Percentiles rank a stretch among this genome's conserved stretches.
These are phyloP conservation scores for Cicer yamashitae DNA, from an alignment of 306 rosid genomes.

Conservation along the genomic window DNA sequence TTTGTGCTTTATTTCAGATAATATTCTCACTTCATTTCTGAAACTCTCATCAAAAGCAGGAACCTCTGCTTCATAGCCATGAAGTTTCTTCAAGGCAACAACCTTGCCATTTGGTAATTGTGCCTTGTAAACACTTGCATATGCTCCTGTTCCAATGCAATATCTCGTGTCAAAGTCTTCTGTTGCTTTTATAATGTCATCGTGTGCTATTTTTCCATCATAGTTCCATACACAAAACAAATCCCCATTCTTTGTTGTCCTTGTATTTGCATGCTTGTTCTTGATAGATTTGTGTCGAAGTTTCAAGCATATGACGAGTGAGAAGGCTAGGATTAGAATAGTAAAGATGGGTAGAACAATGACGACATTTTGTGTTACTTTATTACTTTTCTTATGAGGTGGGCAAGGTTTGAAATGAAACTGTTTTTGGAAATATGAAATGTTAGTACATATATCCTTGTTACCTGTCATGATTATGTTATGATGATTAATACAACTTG, in stretches of 20 bases:
- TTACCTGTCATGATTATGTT: not conserved
- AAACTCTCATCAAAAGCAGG: conserved; percentile 14
- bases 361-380: not conserved
- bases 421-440: not conserved
- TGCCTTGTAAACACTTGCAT: conserved; percentile 36
- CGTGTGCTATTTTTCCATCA: conserved; percentile 13
- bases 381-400: not conserved
- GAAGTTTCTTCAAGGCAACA: conserved; percentile 40
- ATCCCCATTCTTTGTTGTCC: not conserved
- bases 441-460: not conserved
- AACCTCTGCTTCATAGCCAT: conserved; percentile 20
- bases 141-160: conserved; percentile 37
- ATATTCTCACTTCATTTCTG: conserved; percentile 28
- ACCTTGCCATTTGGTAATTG: conserved; percentile 14
- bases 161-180: conserved; percentile 13
- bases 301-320: not conserved
- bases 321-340: not conserved
- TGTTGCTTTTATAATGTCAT: conserved; percentile 20
- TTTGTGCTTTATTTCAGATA: conserved; percentile 39
- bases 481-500: not conserved
- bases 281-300: not conserved
- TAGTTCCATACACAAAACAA: conserved; percentile 25
- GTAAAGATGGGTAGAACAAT: not conserved
- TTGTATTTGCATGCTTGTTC: not conserved
- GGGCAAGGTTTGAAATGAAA: not conserved